A percentile compares a stretch with the other conserved stretches of the same genome.
These are phyloP conservation scores for Trypanosoma conorhini DNA, from an alignment of 208 protist species.

Conservation along the genomic window DNA sequence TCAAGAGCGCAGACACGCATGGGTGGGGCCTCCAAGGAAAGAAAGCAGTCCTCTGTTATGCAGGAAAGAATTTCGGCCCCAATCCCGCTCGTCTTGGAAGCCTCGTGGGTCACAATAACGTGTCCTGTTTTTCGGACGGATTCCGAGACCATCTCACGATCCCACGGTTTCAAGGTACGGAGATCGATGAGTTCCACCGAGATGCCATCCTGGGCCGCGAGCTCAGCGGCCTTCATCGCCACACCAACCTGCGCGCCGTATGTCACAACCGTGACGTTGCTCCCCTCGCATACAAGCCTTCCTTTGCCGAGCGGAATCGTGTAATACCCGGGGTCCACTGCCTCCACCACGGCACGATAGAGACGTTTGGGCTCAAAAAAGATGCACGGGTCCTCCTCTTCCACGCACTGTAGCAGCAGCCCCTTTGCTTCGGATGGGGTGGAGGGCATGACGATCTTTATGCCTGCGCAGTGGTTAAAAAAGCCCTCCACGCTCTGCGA, in stretches of 20 bases:
- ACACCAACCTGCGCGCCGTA: conserved; percentile 92
- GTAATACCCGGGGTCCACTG: conserved; percentile 95
- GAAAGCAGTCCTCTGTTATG: conserved; percentile 94
- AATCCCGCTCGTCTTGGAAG: conserved; percentile 94
- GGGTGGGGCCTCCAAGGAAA: conserved; percentile 96
- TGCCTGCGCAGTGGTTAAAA: conserved; percentile 96
- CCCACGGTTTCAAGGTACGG: conserved; percentile 95
- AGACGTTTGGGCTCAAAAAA: conserved; percentile 98
- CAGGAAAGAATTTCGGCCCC: conserved; percentile 94
- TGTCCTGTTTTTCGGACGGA: conserved; percentile 95
- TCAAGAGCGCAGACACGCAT: conserved; percentile 96
- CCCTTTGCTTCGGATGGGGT: conserved; percentile 83
- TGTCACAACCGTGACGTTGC: conserved; percentile 96
- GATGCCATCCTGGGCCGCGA: conserved; percentile 85
- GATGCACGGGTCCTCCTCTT: conserved; percentile 93
- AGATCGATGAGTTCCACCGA: conserved; percentile 97
- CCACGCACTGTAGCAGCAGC: conserved; percentile 93
- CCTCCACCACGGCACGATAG: conserved; percentile 90
- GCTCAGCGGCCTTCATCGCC: conserved; percentile 69
- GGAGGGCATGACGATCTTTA: conserved; percentile 84
- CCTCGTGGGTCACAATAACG: conserved; percentile 94
- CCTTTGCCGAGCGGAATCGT: conserved; percentile 94
- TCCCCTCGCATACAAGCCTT: conserved; percentile 84
- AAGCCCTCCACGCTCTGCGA: conserved; percentile 96
- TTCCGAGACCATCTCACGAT: conserved; percentile 91